Base-by-base conservation (phyloP, 2,329 filamentous ascomycete genomes). In the Tolypocladium ophioglossoides region DNA sequence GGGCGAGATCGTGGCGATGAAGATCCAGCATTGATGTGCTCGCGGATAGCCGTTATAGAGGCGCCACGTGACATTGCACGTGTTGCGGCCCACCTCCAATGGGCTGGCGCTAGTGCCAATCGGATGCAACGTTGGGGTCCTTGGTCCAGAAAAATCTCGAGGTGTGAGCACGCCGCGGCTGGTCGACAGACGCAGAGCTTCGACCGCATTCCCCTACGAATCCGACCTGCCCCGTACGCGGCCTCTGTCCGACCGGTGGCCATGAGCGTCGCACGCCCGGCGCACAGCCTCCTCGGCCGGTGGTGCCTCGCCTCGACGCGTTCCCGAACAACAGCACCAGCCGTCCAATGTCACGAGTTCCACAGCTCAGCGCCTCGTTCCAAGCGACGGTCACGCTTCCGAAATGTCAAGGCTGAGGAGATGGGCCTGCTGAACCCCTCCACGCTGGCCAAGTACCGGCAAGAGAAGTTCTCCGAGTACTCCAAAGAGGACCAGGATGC, bases 401-500 rank as follows among this genome's bases (percentile, higher is more conserved):
- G 71, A 62, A 83, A 73, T 65, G 68, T 82, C 61, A 74, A 69
- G 56, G 78, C 78, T 24, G 70, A 73, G 53, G 69, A 80, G 61
- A 70, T 82, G 68, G 79, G 79, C 1, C 67, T 82, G 41, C 62
- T 73, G 47, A 69, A 71, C 52, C 72, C 74, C 37, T 65, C 73
- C 38, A 69, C 71, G 53, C 62, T 81, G 58, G 65, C 72, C 24
- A 62, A 73, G 59, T 80, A 73, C 62, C 68, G 72, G 54, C 64
- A 73, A 57, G 64, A 78, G 44, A 67, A 72, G 46, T 84, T 84
- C 64, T 78, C 83, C 58, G 75, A 80, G 16, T 94, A 91, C 73
- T 83, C 82, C 16, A 71, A 78, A 41, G 78, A 84, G 59, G 85
- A 94, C 66, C 80, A 82, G 64, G 76, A 78, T 56, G 64, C 72